A percentile compares a stretch with the other conserved stretches of the same genome.
Evolutionary conservation across 2,329 filamentous ascomycete genomes (phyloP).

Genomic region (Aspergillus calidoustus): DNA sequence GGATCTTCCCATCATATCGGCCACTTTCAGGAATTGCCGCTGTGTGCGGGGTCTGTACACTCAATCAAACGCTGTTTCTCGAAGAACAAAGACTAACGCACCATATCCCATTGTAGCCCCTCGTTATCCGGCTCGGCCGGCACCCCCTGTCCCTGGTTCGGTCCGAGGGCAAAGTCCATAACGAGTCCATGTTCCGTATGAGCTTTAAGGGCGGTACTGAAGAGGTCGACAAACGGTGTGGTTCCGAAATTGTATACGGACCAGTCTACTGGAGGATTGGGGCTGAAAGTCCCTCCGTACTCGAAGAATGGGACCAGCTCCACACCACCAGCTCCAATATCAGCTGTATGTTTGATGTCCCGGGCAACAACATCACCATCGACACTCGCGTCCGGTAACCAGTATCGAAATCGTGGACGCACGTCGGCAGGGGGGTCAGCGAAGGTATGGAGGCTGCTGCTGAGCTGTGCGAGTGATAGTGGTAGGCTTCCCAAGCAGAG

Average conservation of each 20-base stretch:
- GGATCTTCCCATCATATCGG: background rate
- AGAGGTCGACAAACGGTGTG: background rate
- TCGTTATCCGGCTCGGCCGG: slow-evolving; percentile 41
- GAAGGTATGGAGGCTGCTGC: too few species aligned
- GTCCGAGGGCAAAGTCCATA: slow-evolving; percentile 54
- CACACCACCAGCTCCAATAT: background rate
- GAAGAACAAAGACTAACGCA: background rate
- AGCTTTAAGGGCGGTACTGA: background rate
- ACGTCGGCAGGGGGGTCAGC: too few species aligned
- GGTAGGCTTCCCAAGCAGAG: too few species aligned
- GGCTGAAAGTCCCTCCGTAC: background rate
- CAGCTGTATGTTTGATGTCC: background rate
- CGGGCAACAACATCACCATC: too few species aligned
- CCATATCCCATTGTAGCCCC: slow-evolving; percentile 29
- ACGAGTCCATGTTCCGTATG: slow-evolving; percentile 40
- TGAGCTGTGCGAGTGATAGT: too few species aligned
- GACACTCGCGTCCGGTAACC: too few species aligned
- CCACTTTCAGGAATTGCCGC: background rate
- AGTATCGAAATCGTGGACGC: too few species aligned
- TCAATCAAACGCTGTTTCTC: background rate
- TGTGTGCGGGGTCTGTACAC: background rate
- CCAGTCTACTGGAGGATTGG: background rate
- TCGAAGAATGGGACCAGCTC: slow-evolving; percentile 1
- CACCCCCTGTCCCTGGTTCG: slow-evolving; percentile 55
- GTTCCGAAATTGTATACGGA: slow-evolving; percentile 2